Conservation (phyloP, 2,329 filamentous ascomycete genomes). For the Colletotrichum incanum region DNA sequence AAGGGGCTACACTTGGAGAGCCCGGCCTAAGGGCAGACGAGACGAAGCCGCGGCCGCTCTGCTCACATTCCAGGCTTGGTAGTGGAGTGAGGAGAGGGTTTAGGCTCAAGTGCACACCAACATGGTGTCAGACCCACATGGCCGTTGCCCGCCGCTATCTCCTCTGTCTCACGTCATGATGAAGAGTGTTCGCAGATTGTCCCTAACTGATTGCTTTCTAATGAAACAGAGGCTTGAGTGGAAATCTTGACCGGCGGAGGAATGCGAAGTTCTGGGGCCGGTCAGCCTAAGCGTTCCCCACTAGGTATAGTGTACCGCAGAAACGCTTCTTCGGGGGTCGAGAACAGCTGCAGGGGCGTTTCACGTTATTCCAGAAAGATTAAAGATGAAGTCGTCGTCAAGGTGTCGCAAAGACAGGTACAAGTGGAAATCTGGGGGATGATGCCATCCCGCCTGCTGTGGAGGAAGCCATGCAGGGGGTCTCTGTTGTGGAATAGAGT, state of each 20-base stretch:
- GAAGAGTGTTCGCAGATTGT: not conserved
- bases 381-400: conserved; percentile 1
- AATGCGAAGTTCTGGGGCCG: not conserved
- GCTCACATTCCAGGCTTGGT: not conserved
- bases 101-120: not conserved
- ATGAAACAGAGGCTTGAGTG: not conserved
- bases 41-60: not conserved
- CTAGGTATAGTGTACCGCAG: not conserved
- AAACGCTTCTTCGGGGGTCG: not conserved
- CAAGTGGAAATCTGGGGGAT: conserved; percentile 38
- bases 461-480: conserved; percentile 31
- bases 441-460: conserved; percentile 34
- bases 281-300: not conserved
- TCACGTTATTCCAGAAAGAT: conserved; percentile 38
- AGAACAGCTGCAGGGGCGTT: conserved; percentile 34
- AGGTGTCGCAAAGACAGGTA: conserved; percentile 30
- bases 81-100: not conserved
- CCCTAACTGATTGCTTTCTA: not conserved
- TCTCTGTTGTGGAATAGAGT: conserved; percentile 6
- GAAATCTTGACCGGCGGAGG: not conserved
- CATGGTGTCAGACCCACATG: conserved; percentile 2
- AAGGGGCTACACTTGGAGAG: not conserved
- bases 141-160: not conserved
- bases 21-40: not conserved
- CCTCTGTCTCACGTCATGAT: conserved; percentile 3